Conservation (phyloP, 805 yeast species). For the Schizosaccharomyces octosporus region DNA sequence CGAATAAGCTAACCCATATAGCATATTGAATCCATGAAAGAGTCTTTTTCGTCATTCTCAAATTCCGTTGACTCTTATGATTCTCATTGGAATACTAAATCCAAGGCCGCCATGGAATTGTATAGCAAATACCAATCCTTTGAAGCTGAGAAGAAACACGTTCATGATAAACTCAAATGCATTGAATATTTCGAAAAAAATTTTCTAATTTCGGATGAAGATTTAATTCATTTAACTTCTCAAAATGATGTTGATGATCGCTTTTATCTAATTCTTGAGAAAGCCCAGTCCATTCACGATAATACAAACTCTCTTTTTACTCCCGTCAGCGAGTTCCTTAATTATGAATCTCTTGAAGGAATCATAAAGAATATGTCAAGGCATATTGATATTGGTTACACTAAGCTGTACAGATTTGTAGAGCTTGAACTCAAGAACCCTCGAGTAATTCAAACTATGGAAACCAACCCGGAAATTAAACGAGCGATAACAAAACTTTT, state of each 20-base stretch:
- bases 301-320: not conserved
- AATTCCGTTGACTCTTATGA: too few relatives aligned
- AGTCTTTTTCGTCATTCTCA: too few relatives aligned
- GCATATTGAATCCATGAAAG: too few relatives aligned
- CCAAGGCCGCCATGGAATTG: not conserved
- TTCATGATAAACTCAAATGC: not conserved
- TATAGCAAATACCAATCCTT: not conserved
- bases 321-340: not conserved
- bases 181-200: not conserved
- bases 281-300: not conserved
- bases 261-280: not conserved
- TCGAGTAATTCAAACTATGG: not conserved
- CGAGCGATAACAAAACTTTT: slow-evolving; percentile 12
- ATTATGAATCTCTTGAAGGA: not conserved
- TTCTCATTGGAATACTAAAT: not conserved
- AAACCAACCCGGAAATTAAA: slow-evolving; percentile 5
- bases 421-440: slow-evolving; percentile 5
- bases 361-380: slow-evolving; percentile 35
- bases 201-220: not conserved
- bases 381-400: slow-evolving; percentile 28
- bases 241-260: not conserved
- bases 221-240: not conserved
- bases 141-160: not conserved
- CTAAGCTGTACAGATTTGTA: slow-evolving; percentile 25
- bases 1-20: too few relatives aligned